Percentiles rank a stretch among this genome's conserved stretches.
phyloP scores from a whole-genome alignment of 306 rosid genomes.

The Quercus dentata region DNA sequence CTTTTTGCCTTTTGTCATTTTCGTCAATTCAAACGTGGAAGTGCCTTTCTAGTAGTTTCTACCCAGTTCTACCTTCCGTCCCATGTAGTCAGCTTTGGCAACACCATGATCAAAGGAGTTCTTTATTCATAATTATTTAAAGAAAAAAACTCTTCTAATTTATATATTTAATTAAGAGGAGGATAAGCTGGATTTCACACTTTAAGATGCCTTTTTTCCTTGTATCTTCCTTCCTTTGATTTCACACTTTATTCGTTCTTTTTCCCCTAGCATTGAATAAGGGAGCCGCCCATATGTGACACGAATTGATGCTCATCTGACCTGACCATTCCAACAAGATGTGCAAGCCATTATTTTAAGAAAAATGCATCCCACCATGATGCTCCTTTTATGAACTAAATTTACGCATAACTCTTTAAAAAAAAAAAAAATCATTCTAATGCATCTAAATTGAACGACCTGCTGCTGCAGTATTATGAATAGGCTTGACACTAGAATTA shows the following conservation, averaged over 20 bases:
- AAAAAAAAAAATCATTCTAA: neutral
- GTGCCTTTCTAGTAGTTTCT: too few species aligned
- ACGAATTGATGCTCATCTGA: neutral
- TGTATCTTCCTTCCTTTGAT: neutral
- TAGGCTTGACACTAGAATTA: too few species aligned
- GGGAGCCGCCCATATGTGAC: neutral
- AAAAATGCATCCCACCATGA: neutral
- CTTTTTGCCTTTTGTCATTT: neutral
- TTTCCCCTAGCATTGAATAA: neutral
- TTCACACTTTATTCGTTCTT: neutral
- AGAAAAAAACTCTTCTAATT: neutral
- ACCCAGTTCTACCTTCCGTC: neutral
- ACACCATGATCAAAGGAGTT: neutral
- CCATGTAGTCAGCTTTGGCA: neutral
- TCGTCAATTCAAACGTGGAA: too few species aligned
- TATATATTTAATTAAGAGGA: neutral
- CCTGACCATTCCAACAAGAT: neutral
- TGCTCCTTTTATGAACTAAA: neutral
- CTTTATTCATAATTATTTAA: neutral
- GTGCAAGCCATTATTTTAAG: neutral
- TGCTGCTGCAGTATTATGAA: too few species aligned
- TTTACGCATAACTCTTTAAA: neutral
- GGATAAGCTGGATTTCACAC: neutral
- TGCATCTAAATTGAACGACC: too few species aligned
- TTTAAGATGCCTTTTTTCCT: neutral